phyloP scores from a whole-genome alignment of 495 filamentous ascomycete genomes.

The Penicillium atrosanguineum region DNA sequence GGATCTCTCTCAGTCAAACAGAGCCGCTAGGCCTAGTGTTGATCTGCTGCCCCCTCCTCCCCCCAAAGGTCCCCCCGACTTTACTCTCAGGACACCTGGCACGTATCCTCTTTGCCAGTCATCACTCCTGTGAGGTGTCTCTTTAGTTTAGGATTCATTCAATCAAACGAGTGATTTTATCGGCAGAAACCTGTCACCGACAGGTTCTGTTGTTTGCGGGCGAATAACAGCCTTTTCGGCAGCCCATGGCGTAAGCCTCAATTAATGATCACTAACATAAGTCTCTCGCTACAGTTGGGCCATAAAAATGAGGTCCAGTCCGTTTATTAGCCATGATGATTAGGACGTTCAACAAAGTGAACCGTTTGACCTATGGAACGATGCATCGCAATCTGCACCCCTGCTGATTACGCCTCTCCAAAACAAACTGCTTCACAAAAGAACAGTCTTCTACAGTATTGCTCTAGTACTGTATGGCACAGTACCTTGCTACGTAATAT shows the following conservation, averaged over 20 bases:
- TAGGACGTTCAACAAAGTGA: conserved; percentile 8
- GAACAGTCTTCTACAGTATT: not conserved
- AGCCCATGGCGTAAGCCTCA: conserved; percentile 5
- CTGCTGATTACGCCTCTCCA: not conserved
- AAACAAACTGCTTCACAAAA: not conserved
- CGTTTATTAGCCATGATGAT: conserved; percentile 18
- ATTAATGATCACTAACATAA: conserved; percentile 6
- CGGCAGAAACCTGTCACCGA: no score
- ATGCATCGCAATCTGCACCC: conserved; percentile 3
- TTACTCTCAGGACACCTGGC: no score
- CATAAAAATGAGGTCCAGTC: conserved; percentile 1
- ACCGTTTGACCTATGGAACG: not conserved
- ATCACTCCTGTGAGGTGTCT: no score
- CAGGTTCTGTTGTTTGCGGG: conserved; percentile 1
- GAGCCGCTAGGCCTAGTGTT: no score
- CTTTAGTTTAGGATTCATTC: no score
- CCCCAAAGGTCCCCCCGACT: no score
- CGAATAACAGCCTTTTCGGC: conserved; percentile 5
- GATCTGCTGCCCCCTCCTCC: no score
- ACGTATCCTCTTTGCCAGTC: no score
- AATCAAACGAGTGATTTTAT: no score
- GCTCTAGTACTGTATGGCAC: not conserved
- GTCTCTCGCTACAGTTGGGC: conserved; percentile 1
- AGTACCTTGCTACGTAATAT: not conserved
- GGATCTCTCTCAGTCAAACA: no score